phyloP scores from a whole-genome alignment of 2,329 filamentous ascomycete species.

The Periconia sp. region DNA sequence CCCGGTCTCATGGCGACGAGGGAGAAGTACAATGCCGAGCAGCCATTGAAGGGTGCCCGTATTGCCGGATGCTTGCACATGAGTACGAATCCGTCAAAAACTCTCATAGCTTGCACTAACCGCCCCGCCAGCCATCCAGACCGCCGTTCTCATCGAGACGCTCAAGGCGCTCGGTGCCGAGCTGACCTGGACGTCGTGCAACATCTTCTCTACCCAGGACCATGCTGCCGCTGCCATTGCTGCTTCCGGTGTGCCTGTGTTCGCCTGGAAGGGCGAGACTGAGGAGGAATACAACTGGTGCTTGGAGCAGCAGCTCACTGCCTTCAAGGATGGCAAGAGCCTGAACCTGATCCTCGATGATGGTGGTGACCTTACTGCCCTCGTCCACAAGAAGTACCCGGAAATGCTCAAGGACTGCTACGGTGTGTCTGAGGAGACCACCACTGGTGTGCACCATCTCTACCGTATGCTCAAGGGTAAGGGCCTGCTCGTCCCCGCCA shows the following conservation, averaged over 20 bases:
- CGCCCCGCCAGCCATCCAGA: slow-evolving; percentile 80
- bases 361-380: slow-evolving; percentile 93
- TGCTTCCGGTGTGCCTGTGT: slow-evolving; percentile 87
- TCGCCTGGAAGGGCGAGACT: slow-evolving; percentile 88
- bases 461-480: slow-evolving; percentile 91
- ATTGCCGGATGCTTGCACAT: slow-evolving; percentile 99
- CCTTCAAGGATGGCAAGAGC: slow-evolving; percentile 96
- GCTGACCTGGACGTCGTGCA: slow-evolving; percentile 98
- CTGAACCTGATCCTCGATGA: slow-evolving; percentile 99
- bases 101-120: slow-evolving; percentile 17
- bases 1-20: slow-evolving; percentile 97
- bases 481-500: slow-evolving; percentile 82
- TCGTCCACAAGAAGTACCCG: slow-evolving; percentile 98
- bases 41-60: slow-evolving; percentile 91
- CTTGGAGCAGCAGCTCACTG: slow-evolving; percentile 93
- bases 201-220: slow-evolving; percentile 99
- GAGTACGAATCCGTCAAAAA: slow-evolving; percentile 60
- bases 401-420: slow-evolving; percentile 98
- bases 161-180: slow-evolving; percentile 92
- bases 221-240: slow-evolving; percentile 98
- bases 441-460: slow-evolving; percentile 98
- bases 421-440: slow-evolving; percentile 99
- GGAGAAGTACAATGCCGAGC: slow-evolving; percentile 86
- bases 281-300: slow-evolving; percentile 99
- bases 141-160: slow-evolving; percentile 98